Evolutionary conservation across 2,329 filamentous ascomycete genomes (phyloP).

Genomic region (Aureobasidium zeae): DNA sequence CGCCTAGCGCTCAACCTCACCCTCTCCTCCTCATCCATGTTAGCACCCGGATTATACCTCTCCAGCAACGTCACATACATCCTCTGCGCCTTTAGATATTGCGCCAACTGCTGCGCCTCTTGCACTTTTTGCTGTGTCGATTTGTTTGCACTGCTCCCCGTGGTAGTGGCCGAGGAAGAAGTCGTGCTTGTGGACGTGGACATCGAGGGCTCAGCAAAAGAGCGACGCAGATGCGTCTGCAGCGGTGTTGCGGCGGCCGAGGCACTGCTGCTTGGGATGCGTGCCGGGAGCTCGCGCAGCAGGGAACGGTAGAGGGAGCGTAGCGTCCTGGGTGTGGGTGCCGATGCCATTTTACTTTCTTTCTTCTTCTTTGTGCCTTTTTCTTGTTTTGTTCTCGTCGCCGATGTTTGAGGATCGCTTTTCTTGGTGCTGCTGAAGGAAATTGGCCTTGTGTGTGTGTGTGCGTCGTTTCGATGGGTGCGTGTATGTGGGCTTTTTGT

Average conservation of each 20-base stretch:
- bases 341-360: no score
- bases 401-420: no score
- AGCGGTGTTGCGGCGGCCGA: conserved; percentile 52
- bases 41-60: conserved; percentile 88
- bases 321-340: conserved; percentile 37
- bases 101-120: conserved; percentile 68
- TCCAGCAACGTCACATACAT: conserved; percentile 73
- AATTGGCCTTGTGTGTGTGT: no score
- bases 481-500: no score
- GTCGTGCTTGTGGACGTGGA: conserved; percentile 13
- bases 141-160: conserved; percentile 19
- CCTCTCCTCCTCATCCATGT: conserved; percentile 74
- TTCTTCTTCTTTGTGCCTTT: no score
- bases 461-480: no score
- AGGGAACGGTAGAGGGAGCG: conserved; percentile 80
- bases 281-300: conserved; percentile 78
- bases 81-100: conserved; percentile 77
- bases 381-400: no score
- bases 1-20: conserved; percentile 73
- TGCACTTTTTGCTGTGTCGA: conserved; percentile 27
- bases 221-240: conserved; percentile 57
- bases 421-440: no score
- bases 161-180: conserved; percentile 4
- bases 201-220: conserved; percentile 42
- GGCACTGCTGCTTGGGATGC: no score